Base-by-base conservation (phyloP, 1,139 yeast species). In the Pichia sp. region DNA sequence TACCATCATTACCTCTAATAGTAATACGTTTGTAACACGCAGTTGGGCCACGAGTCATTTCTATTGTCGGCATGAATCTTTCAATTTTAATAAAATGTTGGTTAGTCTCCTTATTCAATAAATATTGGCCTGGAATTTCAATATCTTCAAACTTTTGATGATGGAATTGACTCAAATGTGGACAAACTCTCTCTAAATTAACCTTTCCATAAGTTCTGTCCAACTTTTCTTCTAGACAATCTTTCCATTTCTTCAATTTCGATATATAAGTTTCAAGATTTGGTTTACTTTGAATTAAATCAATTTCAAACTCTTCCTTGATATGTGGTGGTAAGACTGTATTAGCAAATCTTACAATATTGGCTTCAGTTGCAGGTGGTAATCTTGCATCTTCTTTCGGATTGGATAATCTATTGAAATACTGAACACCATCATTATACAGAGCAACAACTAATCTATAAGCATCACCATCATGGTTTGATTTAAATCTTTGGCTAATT, bases 111-210 rank as follows among this genome's bases (percentile, higher is more conserved):
- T 83, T 85, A 64, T 85, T 83, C 66, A 82, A 68, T 59, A 90
- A 72, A 62, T 92, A 92, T 63, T 94, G 99, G 1, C 99, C 98
- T 0, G 98, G 98, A 50, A 94, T 83, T 65, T 94, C 98, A 53
- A 94, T 88, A 47, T 94, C 97, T 66, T 94, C 99, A 64, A 92
- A 94, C 68, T 89, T 90, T 65, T 92, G 98, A 64, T 92, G 96
- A 64, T 94, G 98, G 78, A 94, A 92, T 64, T 90, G 97, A 65
- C 95, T 85, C 64, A 94, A 73, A 58, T 90, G 97, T 26, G 97
- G 97, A 62, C 97, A 89, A 55, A 92, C 74, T 50, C 89, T 83
- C 66, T 94, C 98, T 58, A 94, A 70, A 57, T 89, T 85, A 42
- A 86, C 80, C 59, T 82, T 83, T 12, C 85, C 79, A 56, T 82